Evolutionary conservation across 169 alveolate species (phyloP).

Genomic region (Cytauxzoon felis): DNA sequence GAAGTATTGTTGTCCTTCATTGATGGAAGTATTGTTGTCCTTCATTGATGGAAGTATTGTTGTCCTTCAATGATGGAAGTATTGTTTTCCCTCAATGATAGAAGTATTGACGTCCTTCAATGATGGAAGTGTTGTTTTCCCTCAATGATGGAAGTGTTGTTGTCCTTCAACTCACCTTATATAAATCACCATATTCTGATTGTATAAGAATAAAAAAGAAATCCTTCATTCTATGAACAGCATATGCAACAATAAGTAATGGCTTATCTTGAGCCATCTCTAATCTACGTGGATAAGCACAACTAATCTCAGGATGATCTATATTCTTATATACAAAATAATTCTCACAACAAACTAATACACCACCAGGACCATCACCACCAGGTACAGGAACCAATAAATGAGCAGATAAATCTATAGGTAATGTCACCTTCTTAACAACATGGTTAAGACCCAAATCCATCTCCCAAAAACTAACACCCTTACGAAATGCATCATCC

Average conservation of each 20-base stretch:
- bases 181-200: slow-evolving; percentile 94
- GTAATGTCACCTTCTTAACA: slow-evolving; percentile 85
- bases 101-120: too few relatives aligned
- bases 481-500: slow-evolving; percentile 81
- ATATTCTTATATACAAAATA: slow-evolving; percentile 88
- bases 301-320: slow-evolving; percentile 87
- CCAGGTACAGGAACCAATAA: slow-evolving; percentile 90
- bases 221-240: slow-evolving; percentile 89
- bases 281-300: slow-evolving; percentile 92
- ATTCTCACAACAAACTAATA: slow-evolving; percentile 94
- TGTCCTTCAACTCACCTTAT: too few relatives aligned
- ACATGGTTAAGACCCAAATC: slow-evolving; percentile 99
- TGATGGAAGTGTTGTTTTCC: too few relatives aligned
- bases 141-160: too few relatives aligned
- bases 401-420: slow-evolving; percentile 85
- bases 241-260: slow-evolving; percentile 81
- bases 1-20: too few relatives aligned
- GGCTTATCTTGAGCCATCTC: slow-evolving; percentile 85
- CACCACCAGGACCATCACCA: slow-evolving; percentile 97
- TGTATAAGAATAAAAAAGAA: slow-evolving; percentile 91
- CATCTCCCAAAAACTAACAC: slow-evolving; percentile 94
- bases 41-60: too few relatives aligned
- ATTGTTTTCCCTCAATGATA: too few relatives aligned
- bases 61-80: too few relatives aligned
- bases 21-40: too few relatives aligned